Base-by-base conservation (phyloP, 371 early-diverging fungal species). In the Thermomucor indicae-seudaticae region DNA sequence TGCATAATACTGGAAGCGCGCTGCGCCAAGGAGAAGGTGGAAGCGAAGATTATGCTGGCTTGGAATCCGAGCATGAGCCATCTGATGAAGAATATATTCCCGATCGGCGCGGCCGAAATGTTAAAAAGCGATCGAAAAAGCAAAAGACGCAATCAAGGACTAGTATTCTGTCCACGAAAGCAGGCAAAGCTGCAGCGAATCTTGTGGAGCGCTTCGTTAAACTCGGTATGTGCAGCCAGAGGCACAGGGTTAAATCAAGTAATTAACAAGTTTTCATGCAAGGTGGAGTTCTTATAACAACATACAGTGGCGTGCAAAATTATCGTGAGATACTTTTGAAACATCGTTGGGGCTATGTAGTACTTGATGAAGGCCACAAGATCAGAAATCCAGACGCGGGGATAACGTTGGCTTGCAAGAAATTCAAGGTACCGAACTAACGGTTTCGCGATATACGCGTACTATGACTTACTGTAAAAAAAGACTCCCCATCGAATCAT, bases 311-410 rank as follows among this genome's bases (percentile, higher is more conserved):
- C 19, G 59, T 96, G 1, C 83, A 88, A 31, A 72, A 79, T 1
- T 85, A 95, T 57, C 65, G 84, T 10, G 70, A 78, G 7, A 60
- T 71, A 0, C 62, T 97, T 3, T 49, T 91, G 10, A 78, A 79
- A 12, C 76, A 83, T 41, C 64, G 71, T 30, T 99, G 96, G 96
- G 88, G 89, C 0, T 93, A 92, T 51, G 84, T 88, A n/a, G 79
- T 98, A 2, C 64, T 98, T 30, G 99, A 99, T 70, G 99, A 99
- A 74, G 99, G 98, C 0, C 99, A 99, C 68, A 91, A 93, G 67
- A 95, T 99, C 30, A 83, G 96, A 51, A 98, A 98, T 53, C 93
- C 95, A 0, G 93, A 96, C 55, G 84, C 98, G 0, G 89, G 88
- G 25, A 89, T 93, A 0, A 93, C 97, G 0, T 44, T 91, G 39